Evolutionary conservation across 2,329 filamentous ascomycete species (phyloP).

Genomic region (Cryphonectria naterciae): DNA sequence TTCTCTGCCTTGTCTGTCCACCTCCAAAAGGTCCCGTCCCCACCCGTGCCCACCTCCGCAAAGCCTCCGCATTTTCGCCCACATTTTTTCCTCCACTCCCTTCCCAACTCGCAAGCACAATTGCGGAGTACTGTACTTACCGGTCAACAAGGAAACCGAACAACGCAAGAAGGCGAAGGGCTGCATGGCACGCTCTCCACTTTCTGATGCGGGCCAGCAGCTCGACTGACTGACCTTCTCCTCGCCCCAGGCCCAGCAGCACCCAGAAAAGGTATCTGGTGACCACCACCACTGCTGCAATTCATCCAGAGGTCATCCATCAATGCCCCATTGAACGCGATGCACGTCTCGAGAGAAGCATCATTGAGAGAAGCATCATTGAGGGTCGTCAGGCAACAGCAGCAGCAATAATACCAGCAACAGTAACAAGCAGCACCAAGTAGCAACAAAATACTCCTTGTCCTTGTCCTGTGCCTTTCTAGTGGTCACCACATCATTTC

Average conservation of each 20-base stretch:
- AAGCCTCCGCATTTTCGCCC: constrained; percentile 29
- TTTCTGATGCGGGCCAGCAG: constrained; percentile 7
- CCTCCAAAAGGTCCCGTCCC: constrained; percentile 22
- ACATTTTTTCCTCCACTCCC: constrained; percentile 18
- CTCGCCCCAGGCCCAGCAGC: constrained; percentile 9
- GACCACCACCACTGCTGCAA: background rate
- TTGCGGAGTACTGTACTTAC: constrained; percentile 23
- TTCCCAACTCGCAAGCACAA: constrained; percentile 10
- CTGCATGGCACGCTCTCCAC: constrained; percentile 16
- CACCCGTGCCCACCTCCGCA: constrained; percentile 25
- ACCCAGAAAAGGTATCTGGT: background rate
- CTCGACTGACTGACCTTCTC: background rate
- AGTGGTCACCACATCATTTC: constrained; percentile 1
- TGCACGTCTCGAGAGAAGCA: background rate
- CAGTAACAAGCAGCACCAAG: background rate
- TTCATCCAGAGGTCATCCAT: background rate
- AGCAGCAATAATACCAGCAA: background rate
- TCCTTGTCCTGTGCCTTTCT: constrained; percentile 2
- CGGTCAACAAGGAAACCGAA: background rate
- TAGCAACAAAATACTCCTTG: background rate
- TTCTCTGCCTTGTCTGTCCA: constrained; percentile 1
- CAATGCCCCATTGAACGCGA: background rate
- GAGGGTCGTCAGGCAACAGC: background rate
- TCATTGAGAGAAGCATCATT: background rate
- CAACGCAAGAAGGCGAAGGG: constrained; percentile 13